Evolutionary conservation across 352 stramenopile genomes (phyloP).

Genomic region (Globisporangium apiculatum): DNA sequence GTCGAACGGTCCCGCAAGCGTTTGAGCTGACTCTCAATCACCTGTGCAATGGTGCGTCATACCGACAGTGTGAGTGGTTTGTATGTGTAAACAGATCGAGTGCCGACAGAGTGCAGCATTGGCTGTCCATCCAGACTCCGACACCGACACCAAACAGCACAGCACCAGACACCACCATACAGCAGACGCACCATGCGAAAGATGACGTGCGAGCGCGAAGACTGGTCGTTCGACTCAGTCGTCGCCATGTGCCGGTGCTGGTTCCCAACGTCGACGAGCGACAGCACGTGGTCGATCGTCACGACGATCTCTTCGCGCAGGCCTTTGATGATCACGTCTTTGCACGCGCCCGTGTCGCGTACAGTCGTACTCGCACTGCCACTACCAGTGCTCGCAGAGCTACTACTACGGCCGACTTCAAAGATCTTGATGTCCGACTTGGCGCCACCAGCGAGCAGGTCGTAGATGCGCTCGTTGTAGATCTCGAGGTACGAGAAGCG

Average conservation of each 20-base stretch:
- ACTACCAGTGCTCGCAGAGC: neutral
- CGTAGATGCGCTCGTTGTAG: slow-evolving; percentile 97
- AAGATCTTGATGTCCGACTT: slow-evolving; percentile 74
- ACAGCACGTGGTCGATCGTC: slow-evolving; percentile 75
- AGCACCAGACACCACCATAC: slow-evolving; percentile 4
- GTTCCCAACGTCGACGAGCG: slow-evolving; percentile 78
- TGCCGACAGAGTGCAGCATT: too few relatives aligned
- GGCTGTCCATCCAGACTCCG: too few relatives aligned
- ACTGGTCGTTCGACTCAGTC: slow-evolving; percentile 75
- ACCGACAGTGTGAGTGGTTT: slow-evolving; percentile 28
- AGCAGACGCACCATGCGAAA: slow-evolving; percentile 49
- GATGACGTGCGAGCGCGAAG: slow-evolving; percentile 68
- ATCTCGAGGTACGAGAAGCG: slow-evolving; percentile 96
- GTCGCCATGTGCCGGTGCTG: slow-evolving; percentile 68
- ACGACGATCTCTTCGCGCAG: slow-evolving; percentile 76
- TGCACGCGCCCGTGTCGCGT: slow-evolving; percentile 26
- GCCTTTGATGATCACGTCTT: slow-evolving; percentile 84
- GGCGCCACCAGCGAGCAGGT: slow-evolving; percentile 83
- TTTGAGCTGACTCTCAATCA: slow-evolving; percentile 71
- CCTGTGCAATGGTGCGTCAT: slow-evolving; percentile 23
- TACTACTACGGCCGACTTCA: slow-evolving; percentile 40
- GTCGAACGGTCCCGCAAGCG: slow-evolving; percentile 16
- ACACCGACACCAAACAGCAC: too few relatives aligned
- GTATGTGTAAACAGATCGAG: neutral
- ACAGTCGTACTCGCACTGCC: slow-evolving; percentile 11